Evolutionary conservation across 805 yeast genomes (phyloP), one percentile per base, ranked within the genome.

Genomic region (Kodamaea fukazawae): DNA sequence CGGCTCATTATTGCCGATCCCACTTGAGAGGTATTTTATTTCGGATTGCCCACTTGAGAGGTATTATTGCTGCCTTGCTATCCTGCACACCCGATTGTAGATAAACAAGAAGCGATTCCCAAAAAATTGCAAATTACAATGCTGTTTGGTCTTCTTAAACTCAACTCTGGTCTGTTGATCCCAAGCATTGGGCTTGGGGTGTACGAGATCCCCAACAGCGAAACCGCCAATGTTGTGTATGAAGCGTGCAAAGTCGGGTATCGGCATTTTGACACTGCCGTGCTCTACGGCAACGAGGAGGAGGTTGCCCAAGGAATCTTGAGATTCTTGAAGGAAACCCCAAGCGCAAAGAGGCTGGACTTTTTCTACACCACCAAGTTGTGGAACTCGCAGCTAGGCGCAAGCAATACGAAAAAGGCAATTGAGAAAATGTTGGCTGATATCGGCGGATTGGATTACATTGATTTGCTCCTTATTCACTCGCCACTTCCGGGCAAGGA

Each of bases 201-300:
- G 18, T 75, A 76, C 65, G 67, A 68, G 23, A 51, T 70, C 7
- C 60, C 70, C 6, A 36, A 38, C 11, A 48, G 53, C n/a, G 43
- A 34, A 16, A 71, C 78, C 1, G 46, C 57, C 1, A 54, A 60
- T 6, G 55, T 73, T 17, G 82, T 82, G 10, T 69, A 68, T 47
- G 68, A 73, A 31, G 91, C 90, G 10, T 65, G 83, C 43, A 70
- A 77, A 53, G 65, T 70, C 7, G 90, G 90, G 8, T 81, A 81
- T 58, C 72, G 81, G 45, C 87, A 81, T 55, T 80, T 85, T 49
- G 95, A 85, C 58, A 78, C 89, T 7, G 93, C 93, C 2, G 76
- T 77, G 56, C 70, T 72, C 44, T 86, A 86, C 57, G 75, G 75
- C 2, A 82, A 81, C 55, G 95, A 86, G 58, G 67, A 60, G 12